Evolutionary conservation across 805 yeast species (phyloP), one percentile per base, ranked within the genome.

Genomic region (Ogataea methanolica): DNA sequence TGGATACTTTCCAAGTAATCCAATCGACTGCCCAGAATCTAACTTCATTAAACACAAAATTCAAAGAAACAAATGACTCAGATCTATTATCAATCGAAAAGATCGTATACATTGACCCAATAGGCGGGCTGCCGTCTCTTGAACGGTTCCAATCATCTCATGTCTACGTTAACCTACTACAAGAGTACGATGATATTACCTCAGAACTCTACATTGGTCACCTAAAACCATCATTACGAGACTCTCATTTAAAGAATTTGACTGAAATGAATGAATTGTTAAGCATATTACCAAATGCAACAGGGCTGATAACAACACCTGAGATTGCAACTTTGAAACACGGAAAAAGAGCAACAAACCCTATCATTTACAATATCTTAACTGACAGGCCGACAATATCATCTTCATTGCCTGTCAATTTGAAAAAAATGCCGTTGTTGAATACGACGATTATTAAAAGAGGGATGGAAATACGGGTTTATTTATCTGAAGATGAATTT

Each of bases 301-400:
- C 91, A 1, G 99, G 97, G 0, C 70, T 94, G 3, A 85, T 94
- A 33, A 92, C 98, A 0, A 88, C 97, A 0, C 87, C 96, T 0
- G 65, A 72, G 9, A 80, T 88, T 21, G 92, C 96, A 26, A 80
- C 87, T 2, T 65, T 64, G 44, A 50, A 56, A 26, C 58, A 50
- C 33, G 45, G 55, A 17, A 52, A 52, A 37, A 51, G 61, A 47
- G 56, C 77, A 43, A 70, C 83, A 50, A 94, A 94, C 62, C 99
- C 99, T 1, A 76, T 94, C 38, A 80, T 94, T 15, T 88, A 91
- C 65, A 94, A 94, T 61, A 77, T 94, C 15, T 72, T 94, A 36
- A 94, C 99, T 0, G 98, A 94, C 62, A 72, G 98, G 44, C 89
- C 98, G 1, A 75, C 88, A 9, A 83, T 92, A 19, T 89, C 97